Base-by-base conservation (phyloP, 148 eudicot species). In the Fallopia convolvulus region DNA sequence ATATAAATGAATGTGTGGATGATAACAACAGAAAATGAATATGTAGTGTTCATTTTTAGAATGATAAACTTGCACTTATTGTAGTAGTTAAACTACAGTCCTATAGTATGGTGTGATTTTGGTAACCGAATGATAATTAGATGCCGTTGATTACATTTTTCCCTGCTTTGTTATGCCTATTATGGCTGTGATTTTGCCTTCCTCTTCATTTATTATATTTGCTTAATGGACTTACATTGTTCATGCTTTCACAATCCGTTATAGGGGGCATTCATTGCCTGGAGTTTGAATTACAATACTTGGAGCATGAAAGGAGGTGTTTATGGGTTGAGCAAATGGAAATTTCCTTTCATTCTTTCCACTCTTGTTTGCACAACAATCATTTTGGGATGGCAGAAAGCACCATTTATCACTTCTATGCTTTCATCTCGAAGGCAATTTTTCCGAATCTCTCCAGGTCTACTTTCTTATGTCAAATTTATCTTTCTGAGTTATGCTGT, bases 331-430 rank as follows among this genome's bases (percentile, higher is more conserved):
- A 87, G 66, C 76, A 75, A 77, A 60, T 84, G 83, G 75, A 82
- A 87, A 76, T 71, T 87, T 80, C 84, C 83, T 74, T 76, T 89
- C 74, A 30, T 84, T 73, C 83, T 89, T 74, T 52, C 83, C 8
- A 74, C 83, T 56, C 84, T 89, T 46, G 77, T 84, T 72, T 90
- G 92, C 79, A 78, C 85, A 15, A 79, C 86, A 14, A 39, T 90
- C 79, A 70, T 92, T 65, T 40, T 83, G 87, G 75, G 75, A 46
- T 92, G 90, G 91, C 87, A 86, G 44, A 90, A 83, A 75, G 78
- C 88, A 71, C 84, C 90, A 6, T 66, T 82, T 17, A 81, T 89
- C 60, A 74, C 84, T 80, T 77, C 87, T 26, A 82, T 87, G 10
- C 71, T 87, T 65, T 88, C 88, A 8, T 71, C 85, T 47, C 83